A percentile compares a stretch with the other conserved stretches of the same genome.
phyloP scores from a whole-genome alignment of 306 rosid genomes.

The Hippophae rhamnoides region DNA sequence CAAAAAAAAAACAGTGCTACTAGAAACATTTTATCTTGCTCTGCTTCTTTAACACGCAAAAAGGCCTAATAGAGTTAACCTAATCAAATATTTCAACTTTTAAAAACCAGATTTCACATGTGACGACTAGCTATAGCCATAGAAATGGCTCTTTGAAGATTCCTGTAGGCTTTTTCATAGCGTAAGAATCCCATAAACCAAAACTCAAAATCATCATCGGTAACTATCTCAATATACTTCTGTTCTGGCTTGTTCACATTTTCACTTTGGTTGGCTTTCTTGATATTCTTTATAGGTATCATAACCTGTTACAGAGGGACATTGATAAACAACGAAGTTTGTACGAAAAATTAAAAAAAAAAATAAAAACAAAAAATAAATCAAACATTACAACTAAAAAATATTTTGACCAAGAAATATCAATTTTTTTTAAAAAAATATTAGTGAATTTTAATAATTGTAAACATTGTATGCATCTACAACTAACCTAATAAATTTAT shows the following conservation, averaged over 20 bases:
- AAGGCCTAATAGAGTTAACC: too few species aligned
- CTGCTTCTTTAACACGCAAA: too few species aligned
- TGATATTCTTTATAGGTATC: conserved; percentile 55
- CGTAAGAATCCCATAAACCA: conserved; percentile 83
- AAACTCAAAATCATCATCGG: conserved; percentile 60
- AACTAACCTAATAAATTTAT: too few species aligned
- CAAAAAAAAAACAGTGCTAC: too few species aligned
- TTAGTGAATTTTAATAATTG: too few species aligned
- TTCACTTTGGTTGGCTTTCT: conserved; percentile 45
- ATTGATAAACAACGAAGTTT: not conserved
- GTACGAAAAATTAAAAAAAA: not conserved
- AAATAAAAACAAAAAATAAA: not conserved
- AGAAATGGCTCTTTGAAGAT: conserved; percentile 58
- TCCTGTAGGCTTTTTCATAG: conserved; percentile 56
- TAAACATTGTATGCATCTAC: too few species aligned
- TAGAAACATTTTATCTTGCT: too few species aligned
- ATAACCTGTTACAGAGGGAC: conserved; percentile 32
- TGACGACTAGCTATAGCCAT: conserved; percentile 15
- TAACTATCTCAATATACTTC: conserved; percentile 60
- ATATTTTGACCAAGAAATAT: not conserved
- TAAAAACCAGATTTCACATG: too few species aligned
- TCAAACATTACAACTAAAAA: not conserved
- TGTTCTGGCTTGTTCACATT: conserved; percentile 44
- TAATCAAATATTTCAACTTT: too few species aligned
- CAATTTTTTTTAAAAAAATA: too few species aligned